Evolutionary conservation across 345 rosid species (phyloP).

Genomic region (Theobroma cacao): DNA sequence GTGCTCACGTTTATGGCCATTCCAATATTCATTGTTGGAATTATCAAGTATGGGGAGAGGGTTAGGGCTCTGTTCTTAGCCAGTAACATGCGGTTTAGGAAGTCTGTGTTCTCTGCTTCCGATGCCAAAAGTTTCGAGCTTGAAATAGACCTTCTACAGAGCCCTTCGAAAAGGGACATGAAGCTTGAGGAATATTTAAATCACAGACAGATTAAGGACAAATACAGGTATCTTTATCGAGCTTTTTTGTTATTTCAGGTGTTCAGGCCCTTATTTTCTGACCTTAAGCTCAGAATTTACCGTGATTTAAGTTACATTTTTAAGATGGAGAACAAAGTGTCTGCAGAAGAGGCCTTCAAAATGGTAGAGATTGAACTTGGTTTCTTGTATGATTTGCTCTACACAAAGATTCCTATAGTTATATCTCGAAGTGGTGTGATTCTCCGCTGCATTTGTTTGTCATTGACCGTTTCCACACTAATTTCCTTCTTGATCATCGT

Average conservation of each 20-base stretch:
- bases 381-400: conserved; percentile 11
- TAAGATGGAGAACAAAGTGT: not conserved
- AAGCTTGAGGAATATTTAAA: conserved; percentile 4
- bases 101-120: not conserved
- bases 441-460: not conserved
- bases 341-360: not conserved
- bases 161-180: conserved; percentile 19
- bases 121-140: not conserved
- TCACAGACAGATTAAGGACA: not conserved
- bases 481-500: not conserved
- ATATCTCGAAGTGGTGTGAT: not conserved
- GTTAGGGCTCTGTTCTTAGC: conserved; percentile 25
- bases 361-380: conserved; percentile 10
- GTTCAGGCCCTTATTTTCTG: not conserved
- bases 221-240: not conserved
- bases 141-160: not conserved
- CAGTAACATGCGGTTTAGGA: conserved; percentile 1
- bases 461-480: not conserved
- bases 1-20: conserved; percentile 9
- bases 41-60: conserved; percentile 37
- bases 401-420: conserved; percentile 16
- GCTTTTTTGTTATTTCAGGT: not conserved
- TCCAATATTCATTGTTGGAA: conserved; percentile 14
- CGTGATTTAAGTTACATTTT: too few relatives aligned
- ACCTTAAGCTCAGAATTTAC: conserved; percentile 1